phyloP scores from a whole-genome alignment of 129 eudicot genomes.

The Smallanthus sonchifolius region DNA sequence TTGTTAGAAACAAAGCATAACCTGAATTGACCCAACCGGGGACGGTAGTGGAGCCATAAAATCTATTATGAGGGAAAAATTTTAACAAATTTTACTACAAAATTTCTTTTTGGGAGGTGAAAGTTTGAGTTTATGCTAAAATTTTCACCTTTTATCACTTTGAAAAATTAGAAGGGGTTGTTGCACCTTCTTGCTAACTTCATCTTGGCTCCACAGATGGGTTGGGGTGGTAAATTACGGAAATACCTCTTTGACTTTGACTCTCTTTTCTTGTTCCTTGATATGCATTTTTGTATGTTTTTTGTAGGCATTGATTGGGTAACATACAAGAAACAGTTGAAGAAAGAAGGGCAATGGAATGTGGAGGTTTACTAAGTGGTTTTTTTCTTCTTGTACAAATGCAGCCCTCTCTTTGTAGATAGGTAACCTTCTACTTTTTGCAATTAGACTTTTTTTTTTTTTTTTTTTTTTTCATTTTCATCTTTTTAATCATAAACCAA shows the following conservation, averaged over 20 bases:
- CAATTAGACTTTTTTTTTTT: slow-evolving; percentile 23
- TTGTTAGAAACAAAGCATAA: background rate
- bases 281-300: background rate
- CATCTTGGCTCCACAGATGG: background rate
- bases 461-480: background rate
- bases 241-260: background rate
- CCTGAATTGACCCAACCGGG: slow-evolving; percentile 28
- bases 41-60: slow-evolving; percentile 83
- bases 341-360: slow-evolving; percentile 95
- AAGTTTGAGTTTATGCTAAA: background rate
- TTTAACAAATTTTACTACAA: too few species aligned
- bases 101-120: background rate
- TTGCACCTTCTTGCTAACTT: background rate
- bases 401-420: slow-evolving; percentile 56
- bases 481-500: background rate
- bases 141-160: background rate
- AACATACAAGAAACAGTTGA: slow-evolving; percentile 77
- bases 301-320: slow-evolving; percentile 78
- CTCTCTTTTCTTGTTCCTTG: slow-evolving; percentile 10
- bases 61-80: background rate
- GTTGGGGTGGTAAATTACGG: background rate
- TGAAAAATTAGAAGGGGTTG: slow-evolving; percentile 44
- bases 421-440: slow-evolving; percentile 31
- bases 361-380: slow-evolving; percentile 91
- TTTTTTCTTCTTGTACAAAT: slow-evolving; percentile 51